Percentiles rank a stretch among this genome's conserved stretches.
These are phyloP conservation scores for Arthrobotrys musiformis DNA, from an alignment of 2,329 filamentous ascomycete species.

Conservation along the genomic window DNA sequence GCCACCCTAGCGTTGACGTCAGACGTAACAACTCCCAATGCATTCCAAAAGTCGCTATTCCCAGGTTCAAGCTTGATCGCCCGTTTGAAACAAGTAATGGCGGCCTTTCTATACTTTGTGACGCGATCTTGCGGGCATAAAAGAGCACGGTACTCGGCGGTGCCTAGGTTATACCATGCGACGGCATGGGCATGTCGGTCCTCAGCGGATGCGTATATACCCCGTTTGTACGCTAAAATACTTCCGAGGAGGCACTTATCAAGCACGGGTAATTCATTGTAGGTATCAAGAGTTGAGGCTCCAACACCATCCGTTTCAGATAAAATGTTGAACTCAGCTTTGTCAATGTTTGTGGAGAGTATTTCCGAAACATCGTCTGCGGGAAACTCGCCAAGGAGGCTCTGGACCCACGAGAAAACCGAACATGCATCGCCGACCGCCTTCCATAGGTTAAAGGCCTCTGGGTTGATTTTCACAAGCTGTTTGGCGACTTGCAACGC, in stretches of 20 bases:
- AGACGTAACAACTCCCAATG: conserved; percentile 89
- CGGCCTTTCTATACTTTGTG: conserved; percentile 78
- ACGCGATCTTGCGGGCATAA: conserved; percentile 69
- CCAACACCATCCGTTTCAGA: conserved; percentile 76
- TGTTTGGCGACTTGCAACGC: conserved; percentile 75
- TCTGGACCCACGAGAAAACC: conserved; percentile 81
- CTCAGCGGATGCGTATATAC: conserved; percentile 76
- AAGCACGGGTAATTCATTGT: conserved; percentile 66
- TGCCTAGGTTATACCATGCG: conserved; percentile 97
- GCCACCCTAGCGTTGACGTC: conserved; percentile 85
- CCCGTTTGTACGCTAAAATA: conserved; percentile 87
- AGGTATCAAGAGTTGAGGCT: conserved; percentile 59
- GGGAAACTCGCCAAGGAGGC: conserved; percentile 73
- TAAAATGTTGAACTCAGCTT: conserved; percentile 71
- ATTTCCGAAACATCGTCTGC: conserved; percentile 69
- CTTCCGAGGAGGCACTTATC: conserved; percentile 74
- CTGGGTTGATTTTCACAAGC: conserved; percentile 71
- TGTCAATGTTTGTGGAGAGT: conserved; percentile 68
- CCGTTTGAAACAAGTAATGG: conserved; percentile 90
- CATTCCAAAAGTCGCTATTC: conserved; percentile 97
- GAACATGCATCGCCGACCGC: conserved; percentile 87
- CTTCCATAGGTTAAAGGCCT: conserved; percentile 96
- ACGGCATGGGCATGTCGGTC: conserved; percentile 90
- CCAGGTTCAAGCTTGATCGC: conserved; percentile 95
- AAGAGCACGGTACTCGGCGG: conserved; percentile 88